A percentile compares a stretch with the other conserved stretches of the same genome.
These are phyloP conservation scores for Penicillium turbatum DNA, from an alignment of 495 filamentous ascomycete species.

Conservation along the genomic window DNA sequence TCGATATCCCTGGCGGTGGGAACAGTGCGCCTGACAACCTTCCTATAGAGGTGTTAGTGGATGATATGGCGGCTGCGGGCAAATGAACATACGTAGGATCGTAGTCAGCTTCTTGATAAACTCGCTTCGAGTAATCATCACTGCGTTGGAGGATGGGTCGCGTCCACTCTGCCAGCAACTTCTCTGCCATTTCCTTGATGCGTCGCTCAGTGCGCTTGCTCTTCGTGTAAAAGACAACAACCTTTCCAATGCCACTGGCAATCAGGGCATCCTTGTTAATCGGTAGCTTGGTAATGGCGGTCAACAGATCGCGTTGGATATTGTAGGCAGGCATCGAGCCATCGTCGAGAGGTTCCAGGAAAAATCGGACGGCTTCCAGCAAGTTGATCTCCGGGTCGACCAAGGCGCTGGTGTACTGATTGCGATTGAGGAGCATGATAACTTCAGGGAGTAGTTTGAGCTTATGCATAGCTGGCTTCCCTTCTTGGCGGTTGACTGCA, in stretches of 20 bases:
- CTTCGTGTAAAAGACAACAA: constrained; percentile 93
- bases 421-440: constrained; percentile 78
- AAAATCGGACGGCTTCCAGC: constrained; percentile 89
- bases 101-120: constrained; percentile 50
- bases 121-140: constrained; percentile 85
- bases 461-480: constrained; percentile 83
- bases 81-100: constrained; percentile 49
- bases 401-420: constrained; percentile 71
- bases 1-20: constrained; percentile 48
- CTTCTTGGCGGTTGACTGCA: constrained; percentile 68
- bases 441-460: constrained; percentile 94
- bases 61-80: constrained; percentile 3
- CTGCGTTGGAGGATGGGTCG: constrained; percentile 90
- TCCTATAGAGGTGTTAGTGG: constrained; percentile 27
- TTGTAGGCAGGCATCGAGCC: constrained; percentile 91
- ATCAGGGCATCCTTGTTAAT: constrained; percentile 86
- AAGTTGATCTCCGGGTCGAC: constrained; percentile 95
- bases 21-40: constrained; percentile 46
- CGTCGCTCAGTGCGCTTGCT: constrained; percentile 76
- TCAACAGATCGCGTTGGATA: constrained; percentile 93
- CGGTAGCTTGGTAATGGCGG: constrained; percentile 69
- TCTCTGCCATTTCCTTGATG: constrained; percentile 92
- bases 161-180: constrained; percentile 89
- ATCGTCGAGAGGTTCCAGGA: constrained; percentile 92
- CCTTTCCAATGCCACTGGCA: constrained; percentile 90